Conservation (phyloP, 2,329 filamentous ascomycete genomes). For the Beauveria varroae region DNA sequence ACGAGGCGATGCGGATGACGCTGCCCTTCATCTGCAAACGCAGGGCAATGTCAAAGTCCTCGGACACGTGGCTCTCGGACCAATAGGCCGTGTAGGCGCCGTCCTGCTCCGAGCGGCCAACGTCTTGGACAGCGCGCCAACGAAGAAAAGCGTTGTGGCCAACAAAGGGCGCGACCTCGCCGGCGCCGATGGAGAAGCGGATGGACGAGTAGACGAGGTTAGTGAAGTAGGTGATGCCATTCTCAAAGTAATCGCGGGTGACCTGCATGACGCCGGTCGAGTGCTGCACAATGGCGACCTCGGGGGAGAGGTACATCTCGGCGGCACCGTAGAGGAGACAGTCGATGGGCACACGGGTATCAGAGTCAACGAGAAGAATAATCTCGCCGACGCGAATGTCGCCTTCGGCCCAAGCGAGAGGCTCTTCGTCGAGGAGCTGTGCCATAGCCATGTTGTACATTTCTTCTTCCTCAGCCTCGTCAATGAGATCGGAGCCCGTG, state of each 20-base stretch:
- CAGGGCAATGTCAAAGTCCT: conserved; percentile 70
- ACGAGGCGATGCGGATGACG: conserved; percentile 60
- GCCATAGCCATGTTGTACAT: conserved; percentile 43
- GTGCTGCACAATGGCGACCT: conserved; percentile 66
- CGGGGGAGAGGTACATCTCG: conserved; percentile 63
- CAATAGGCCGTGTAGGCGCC: conserved; percentile 57
- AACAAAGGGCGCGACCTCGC: conserved; percentile 68
- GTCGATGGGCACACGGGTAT: conserved; percentile 60
- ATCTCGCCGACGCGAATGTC: conserved; percentile 56
- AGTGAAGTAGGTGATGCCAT: conserved; percentile 68
- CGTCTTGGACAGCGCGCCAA: conserved; percentile 44
- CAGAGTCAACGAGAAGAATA: conserved; percentile 60
- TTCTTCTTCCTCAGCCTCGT: conserved; percentile 27
- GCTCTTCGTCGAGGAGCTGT: conserved; percentile 41
- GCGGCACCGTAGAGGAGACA: conserved; percentile 62
- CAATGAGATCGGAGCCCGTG: conserved; percentile 17
- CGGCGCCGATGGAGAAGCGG: conserved; percentile 60
- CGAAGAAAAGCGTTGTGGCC: conserved; percentile 71
- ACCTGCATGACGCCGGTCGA: conserved; percentile 73
- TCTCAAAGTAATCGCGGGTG: conserved; percentile 64
- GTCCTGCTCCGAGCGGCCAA: conserved; percentile 40
- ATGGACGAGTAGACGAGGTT: conserved; percentile 71
- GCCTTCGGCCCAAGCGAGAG: conserved; percentile 47
- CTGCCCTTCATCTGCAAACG: conserved; percentile 63
- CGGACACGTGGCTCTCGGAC: conserved; percentile 69